Base-by-base conservation (phyloP, 495 filamentous ascomycete genomes). In the Corynascus novoguineensis region DNA sequence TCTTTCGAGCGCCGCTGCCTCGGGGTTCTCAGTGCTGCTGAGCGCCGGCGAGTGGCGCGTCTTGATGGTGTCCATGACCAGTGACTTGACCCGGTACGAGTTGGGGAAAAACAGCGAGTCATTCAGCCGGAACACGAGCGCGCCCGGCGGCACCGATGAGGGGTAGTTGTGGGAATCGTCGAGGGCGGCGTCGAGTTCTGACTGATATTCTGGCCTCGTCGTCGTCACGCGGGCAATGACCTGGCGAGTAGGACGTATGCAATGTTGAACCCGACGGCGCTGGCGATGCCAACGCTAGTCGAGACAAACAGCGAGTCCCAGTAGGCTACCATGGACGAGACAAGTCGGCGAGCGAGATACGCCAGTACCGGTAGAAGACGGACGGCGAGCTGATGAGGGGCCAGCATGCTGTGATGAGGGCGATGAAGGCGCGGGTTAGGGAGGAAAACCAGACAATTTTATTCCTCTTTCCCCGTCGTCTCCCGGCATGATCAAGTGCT, bases 71-170 rank as follows among this genome's bases (percentile, higher is more conserved):
- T 80, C 77, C 14, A 78, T 58, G 15, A 74, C 62, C 4, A 60
- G 21, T 0, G 63, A 60, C 55, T 75, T 78, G 42, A 65, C 61
- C n/a, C 70, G 67, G 58, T 75, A 73, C 15, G 76, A 75, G 60
- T 80, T 81, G 29, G 71, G 72, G 59, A 76, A 80, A 66, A 78
- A 77, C 35, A 78, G 45, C 9, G 70, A 68, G 34, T 77, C 74
- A 25, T 61, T 59, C 65, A 78, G 74, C 8, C 58, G 64, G 53
- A 78, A 72, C 14, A 78, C 58, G 11, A 66, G 67, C 28, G 70
- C 69, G 54, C 76, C 75, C 4, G 68, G 55, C 0, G 73, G 70
- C 24, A 71, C 14, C 25, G 34, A 42, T 0, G 59, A 19, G 5
- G 62, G 42, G 4, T 48, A 24, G n/a, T 54, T 38, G 47, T 58